Base-by-base conservation (phyloP, 1,284 basidiomycete genomes). In the Apiotrichum mycotoxinovorans region DNA sequence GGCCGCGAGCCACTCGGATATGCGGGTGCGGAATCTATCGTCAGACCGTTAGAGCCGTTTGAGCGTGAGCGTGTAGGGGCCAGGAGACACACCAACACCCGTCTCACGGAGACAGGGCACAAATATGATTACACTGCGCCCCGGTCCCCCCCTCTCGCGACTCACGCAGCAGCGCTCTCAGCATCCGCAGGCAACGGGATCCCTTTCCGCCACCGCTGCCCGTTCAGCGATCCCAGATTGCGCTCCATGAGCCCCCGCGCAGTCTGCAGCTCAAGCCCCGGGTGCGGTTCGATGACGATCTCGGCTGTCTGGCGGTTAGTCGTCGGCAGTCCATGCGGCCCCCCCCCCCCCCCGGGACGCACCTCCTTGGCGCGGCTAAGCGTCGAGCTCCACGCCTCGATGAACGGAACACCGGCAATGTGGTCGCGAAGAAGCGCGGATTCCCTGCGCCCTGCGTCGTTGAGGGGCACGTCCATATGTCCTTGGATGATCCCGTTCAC, bases 401-500 rank as follows among this genome's bases (percentile, higher is more conserved):
- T 58, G 25, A 73, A 68, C 18, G 56, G 55, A 12, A 68, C 51
- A 15, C 62, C 38, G 10, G 52, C 47, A 2, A 77, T 53, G 4
- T 57, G 44, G 4, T 69, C 46, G 7, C 67, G 66, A 1, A 74
- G 55, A 1, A 64, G 46, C 1, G 43, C 22, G 9, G 73, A 66
- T 58, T 77, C 71, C 0, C 33, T 20, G 5, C 68, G 61, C 0
- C 76, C 76, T 12, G 64, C 62, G 14, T 65, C 68, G 49, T 77
- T 78, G 15, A 78, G 63, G 18, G 67, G 69, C 2, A 68, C 72
- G 58, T 78, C 73, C 18, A 70, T 52, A 11, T 75, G 71, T 25
- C 76, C 76, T 60, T 78, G 76, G 17, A 77, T 73, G 43, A 74
- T 68, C 18, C 73, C 71, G 22, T 63, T 56, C 11, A 66, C 27